Conservation (phyloP, 1,284 basidiomycete species). For the Trichosporon sp. region DNA sequence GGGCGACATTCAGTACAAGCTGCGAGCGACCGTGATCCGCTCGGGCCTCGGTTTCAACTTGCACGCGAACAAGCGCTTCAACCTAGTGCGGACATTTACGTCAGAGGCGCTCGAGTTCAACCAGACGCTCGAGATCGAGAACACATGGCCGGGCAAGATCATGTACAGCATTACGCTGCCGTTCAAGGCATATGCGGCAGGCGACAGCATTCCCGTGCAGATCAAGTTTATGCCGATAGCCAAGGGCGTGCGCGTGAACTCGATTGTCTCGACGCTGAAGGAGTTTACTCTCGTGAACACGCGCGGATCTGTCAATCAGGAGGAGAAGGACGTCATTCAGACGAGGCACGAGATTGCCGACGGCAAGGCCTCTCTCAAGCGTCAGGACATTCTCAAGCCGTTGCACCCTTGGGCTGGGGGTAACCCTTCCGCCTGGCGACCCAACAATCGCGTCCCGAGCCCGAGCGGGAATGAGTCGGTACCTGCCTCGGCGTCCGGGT, state of each 20-base stretch:
- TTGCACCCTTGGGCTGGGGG: constrained; percentile 23
- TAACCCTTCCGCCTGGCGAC: neutral
- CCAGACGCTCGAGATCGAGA: constrained; percentile 85
- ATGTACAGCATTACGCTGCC: constrained; percentile 70
- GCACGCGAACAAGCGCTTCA: constrained; percentile 58
- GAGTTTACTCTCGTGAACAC: constrained; percentile 65
- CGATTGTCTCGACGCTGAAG: constrained; percentile 63
- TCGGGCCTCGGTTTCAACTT: constrained; percentile 65
- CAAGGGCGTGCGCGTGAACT: constrained; percentile 72
- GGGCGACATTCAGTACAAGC: constrained; percentile 73
- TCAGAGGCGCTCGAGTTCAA: constrained; percentile 86
- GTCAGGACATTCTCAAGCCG: constrained; percentile 26
- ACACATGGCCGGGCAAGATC: constrained; percentile 91
- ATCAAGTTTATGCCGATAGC: constrained; percentile 79
- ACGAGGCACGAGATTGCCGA: constrained; percentile 60
- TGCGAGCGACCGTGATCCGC: constrained; percentile 72
- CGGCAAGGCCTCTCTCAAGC: constrained; percentile 52
- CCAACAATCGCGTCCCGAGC: neutral
- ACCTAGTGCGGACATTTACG: constrained; percentile 66
- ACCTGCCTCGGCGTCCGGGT: neutral
- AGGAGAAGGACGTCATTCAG: neutral
- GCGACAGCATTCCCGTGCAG: constrained; percentile 71
- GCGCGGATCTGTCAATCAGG: constrained; percentile 57
- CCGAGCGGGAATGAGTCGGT: neutral
- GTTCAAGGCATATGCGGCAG: constrained; percentile 72